These are phyloP conservation scores for Dothideomycetidae sp. DNA, from an alignment of 2,329 filamentous ascomycete species.

Conservation along the genomic window DNA sequence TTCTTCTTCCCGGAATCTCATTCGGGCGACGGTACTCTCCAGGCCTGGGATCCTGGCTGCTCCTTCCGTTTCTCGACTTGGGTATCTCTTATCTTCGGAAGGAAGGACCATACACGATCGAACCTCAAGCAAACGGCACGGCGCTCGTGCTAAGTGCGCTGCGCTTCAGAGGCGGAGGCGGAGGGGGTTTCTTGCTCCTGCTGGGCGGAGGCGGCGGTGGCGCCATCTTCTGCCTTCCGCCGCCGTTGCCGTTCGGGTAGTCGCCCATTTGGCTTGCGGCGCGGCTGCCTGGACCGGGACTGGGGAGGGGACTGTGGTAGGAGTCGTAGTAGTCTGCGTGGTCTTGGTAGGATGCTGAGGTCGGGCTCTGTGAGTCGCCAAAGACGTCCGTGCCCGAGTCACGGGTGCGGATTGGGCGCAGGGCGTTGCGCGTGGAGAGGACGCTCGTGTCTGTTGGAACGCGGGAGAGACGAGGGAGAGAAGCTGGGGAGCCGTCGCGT, in stretches of 20 bases:
- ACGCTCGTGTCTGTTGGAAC: conserved; percentile 42
- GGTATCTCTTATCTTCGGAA: too few species aligned
- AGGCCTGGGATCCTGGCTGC: too few species aligned
- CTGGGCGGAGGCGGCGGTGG: conserved; percentile 48
- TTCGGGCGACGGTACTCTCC: too few species aligned
- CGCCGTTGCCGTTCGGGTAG: conserved; percentile 33
- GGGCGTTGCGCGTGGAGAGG: conserved; percentile 33
- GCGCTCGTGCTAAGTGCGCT: conserved; percentile 32
- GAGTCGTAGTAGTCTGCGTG: conserved; percentile 34
- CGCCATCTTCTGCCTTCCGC: conserved; percentile 34
- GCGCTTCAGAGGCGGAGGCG: conserved; percentile 50
- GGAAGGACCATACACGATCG: too few species aligned
- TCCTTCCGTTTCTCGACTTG: too few species aligned
- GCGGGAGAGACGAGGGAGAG: conserved; percentile 34
- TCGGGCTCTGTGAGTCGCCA: conserved; percentile 27
- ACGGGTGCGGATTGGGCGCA: conserved; percentile 24
- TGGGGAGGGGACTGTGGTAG: conserved; percentile 37
- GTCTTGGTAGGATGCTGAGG: not conserved
- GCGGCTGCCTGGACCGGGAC: conserved; percentile 40
- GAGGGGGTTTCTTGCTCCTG: conserved; percentile 51
- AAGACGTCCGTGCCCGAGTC: conserved; percentile 32
- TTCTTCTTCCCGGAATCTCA: too few species aligned
- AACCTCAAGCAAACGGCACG: conserved; percentile 15
- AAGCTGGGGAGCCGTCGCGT: conserved; percentile 37
- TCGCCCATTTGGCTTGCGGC: conserved; percentile 30